Evolutionary conservation across 2,329 filamentous ascomycete species (phyloP).

Genomic region (Trichoderma koningii): DNA sequence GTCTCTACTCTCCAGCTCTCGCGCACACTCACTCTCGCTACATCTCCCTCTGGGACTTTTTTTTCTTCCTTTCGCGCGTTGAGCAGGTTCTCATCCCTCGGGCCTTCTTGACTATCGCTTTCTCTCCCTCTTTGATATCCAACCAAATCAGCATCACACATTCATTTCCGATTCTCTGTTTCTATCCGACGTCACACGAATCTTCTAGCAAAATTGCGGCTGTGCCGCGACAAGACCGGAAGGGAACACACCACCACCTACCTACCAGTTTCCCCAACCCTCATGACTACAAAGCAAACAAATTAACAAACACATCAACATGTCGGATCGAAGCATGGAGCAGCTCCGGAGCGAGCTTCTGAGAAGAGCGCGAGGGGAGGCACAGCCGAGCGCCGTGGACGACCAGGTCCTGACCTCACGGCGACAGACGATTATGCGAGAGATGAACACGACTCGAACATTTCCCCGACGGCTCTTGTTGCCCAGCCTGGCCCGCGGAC

Average conservation of each 20-base stretch:
- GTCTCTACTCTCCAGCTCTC: neutral
- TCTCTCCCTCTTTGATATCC: neutral
- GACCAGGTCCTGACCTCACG: slow-evolving; percentile 21
- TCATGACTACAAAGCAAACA: neutral
- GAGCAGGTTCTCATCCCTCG: slow-evolving; percentile 16
- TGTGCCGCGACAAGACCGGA: slow-evolving; percentile 10
- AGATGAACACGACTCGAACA: neutral
- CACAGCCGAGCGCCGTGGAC: slow-evolving; percentile 29
- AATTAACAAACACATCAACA: slow-evolving; percentile 1
- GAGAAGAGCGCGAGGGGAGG: slow-evolving; percentile 37
- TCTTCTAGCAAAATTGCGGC: slow-evolving; percentile 8
- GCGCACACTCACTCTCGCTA: neutral
- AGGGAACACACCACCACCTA: slow-evolving; percentile 7
- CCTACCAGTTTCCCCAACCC: neutral
- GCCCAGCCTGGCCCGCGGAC: slow-evolving; percentile 30
- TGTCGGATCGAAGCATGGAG: slow-evolving; percentile 34
- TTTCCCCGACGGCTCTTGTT: slow-evolving; percentile 27
- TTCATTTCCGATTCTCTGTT: neutral
- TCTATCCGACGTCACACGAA: neutral
- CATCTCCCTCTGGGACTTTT: neutral
- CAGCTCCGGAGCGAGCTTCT: slow-evolving; percentile 40
- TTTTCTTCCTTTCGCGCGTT: neutral
- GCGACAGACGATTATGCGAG: slow-evolving; percentile 14
- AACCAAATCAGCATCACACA: neutral
- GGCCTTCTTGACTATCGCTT: neutral